Evolutionary conservation across 129 eudicot species (phyloP).

Genomic region (Ambrosia trifida): DNA sequence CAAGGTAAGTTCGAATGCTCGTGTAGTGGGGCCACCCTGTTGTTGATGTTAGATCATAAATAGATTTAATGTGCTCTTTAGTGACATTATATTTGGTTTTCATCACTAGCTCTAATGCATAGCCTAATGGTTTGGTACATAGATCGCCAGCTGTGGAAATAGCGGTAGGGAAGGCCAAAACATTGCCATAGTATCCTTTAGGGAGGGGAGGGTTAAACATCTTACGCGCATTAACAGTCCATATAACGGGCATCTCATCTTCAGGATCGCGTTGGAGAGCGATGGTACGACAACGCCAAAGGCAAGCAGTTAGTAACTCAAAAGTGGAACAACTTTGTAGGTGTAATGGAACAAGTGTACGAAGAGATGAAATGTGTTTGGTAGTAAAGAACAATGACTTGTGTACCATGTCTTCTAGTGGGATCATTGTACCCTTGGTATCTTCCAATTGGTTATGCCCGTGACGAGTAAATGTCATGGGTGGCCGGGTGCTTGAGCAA

Average conservation of each 20-base stretch:
- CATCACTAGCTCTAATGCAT: background rate
- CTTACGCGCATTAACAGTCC: conserved; percentile 23
- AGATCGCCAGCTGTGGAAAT: background rate
- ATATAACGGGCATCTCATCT: conserved; percentile 10
- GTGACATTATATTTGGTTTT: background rate
- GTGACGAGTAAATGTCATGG: conserved; percentile 36
- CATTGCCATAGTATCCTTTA: background rate
- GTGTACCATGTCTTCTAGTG: conserved; percentile 31
- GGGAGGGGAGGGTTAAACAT: conserved; percentile 35
- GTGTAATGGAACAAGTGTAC: background rate
- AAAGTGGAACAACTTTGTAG: background rate
- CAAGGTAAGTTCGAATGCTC: background rate
- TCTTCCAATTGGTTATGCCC: conserved; percentile 37
- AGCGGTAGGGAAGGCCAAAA: background rate
- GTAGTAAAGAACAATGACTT: conserved; percentile 32
- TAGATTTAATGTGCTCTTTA: background rate
- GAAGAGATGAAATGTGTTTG: conserved; percentile 36
- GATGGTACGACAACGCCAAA: conserved; percentile 22
- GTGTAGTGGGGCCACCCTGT: background rate
- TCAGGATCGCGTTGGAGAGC: background rate
- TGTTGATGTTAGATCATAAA: background rate
- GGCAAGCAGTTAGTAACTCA: background rate
- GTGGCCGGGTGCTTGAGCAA: conserved; percentile 50
- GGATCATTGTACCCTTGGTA: conserved; percentile 33
- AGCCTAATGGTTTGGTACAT: background rate